These are phyloP conservation scores for Isabelozyma gotoi DNA, from an alignment of 805 yeast genomes.

Conservation along the genomic window DNA sequence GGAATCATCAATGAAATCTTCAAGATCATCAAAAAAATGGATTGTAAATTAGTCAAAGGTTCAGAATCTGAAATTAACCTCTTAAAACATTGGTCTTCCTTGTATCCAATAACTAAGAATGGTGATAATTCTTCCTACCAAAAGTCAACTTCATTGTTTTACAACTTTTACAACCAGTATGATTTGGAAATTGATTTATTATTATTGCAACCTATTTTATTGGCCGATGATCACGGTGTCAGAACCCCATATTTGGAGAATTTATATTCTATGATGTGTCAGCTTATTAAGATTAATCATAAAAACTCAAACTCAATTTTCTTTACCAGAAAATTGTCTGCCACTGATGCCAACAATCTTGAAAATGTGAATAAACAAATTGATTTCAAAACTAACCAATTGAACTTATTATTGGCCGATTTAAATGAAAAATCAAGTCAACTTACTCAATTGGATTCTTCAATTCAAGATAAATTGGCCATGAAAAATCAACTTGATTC, in stretches of 20 bases:
- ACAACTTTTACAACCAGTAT: conserved; percentile 53
- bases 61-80: conserved; percentile 66
- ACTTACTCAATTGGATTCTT: conserved; percentile 13
- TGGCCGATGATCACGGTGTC: conserved; percentile 85
- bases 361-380: conserved; percentile 1
- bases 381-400: conserved; percentile 13
- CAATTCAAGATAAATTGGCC: conserved; percentile 18
- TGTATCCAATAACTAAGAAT: conserved; percentile 34
- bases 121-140: conserved; percentile 27
- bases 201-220: conserved; percentile 78
- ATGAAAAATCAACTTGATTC: conserved; percentile 20
- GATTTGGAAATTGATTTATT: conserved; percentile 71
- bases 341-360: background rate
- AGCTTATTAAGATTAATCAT: conserved; percentile 50
- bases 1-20: conserved; percentile 77
- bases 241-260: conserved; percentile 91
- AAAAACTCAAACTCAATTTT: conserved; percentile 22
- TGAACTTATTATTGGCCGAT: conserved; percentile 19
- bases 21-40: conserved; percentile 74
- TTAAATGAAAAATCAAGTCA: conserved; percentile 14
- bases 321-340: conserved; percentile 21
- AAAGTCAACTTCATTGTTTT: conserved; percentile 61
- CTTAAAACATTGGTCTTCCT: conserved; percentile 51
- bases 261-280: conserved; percentile 74
- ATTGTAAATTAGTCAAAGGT: conserved; percentile 67